These are phyloP conservation scores for Acacia pycnantha DNA, from an alignment of 331 rosid genomes.

Conservation along the genomic window DNA sequence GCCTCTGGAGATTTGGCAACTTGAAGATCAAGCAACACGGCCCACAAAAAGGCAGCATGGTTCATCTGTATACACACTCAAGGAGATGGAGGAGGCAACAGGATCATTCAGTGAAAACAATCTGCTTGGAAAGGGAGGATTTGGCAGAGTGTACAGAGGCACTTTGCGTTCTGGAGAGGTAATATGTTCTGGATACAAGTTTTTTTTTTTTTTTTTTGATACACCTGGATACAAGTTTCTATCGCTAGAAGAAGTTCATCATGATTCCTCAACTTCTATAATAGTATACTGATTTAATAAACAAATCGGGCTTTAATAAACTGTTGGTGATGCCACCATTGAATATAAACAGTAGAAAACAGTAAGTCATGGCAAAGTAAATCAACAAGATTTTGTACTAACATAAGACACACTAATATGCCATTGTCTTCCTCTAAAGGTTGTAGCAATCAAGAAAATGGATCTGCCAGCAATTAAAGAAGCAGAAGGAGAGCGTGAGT, in stretches of 20 bases:
- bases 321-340: background rate
- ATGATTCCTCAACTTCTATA: background rate
- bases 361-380: background rate
- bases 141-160: conserved; percentile 78
- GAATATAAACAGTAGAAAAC: background rate
- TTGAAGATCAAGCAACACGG: conserved; percentile 60
- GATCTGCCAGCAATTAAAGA: conserved; percentile 67
- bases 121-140: conserved; percentile 89
- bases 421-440: conserved; percentile 37
- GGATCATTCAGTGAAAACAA: conserved; percentile 72
- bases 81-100: conserved; percentile 89
- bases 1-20: conserved; percentile 73
- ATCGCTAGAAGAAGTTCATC: background rate
- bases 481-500: conserved; percentile 88
- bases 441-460: conserved; percentile 94
- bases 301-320: background rate
- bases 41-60: conserved; percentile 61
- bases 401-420: conserved; percentile 14
- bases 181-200: background rate
- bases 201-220: background rate
- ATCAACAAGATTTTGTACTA: background rate
- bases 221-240: background rate
- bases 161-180: conserved; percentile 81
- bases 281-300: background rate
- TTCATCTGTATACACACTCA: conserved; percentile 77